These are phyloP conservation scores for Alectoria sarmentosa DNA, from an alignment of 495 filamentous ascomycete species.

Conservation along the genomic window DNA sequence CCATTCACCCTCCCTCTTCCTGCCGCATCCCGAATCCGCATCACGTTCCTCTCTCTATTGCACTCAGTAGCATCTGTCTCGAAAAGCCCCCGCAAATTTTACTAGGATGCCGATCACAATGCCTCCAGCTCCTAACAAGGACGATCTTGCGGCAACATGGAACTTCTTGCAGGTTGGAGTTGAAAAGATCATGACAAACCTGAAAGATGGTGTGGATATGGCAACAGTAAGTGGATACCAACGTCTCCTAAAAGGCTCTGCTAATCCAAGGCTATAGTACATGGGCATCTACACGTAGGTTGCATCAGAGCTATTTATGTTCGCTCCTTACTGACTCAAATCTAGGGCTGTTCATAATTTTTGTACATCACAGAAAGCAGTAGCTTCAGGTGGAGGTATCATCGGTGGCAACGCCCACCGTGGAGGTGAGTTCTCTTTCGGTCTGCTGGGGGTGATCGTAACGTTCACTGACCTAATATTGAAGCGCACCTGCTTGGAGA, in stretches of 20 bases:
- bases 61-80: background rate
- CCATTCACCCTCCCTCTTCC: background rate
- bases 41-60: background rate
- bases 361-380: constrained; percentile 94
- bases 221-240: constrained; percentile 53
- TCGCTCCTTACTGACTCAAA: constrained; percentile 24
- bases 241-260: constrained; percentile 20
- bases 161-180: constrained; percentile 79
- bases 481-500: constrained; percentile 89
- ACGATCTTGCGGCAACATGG: constrained; percentile 86
- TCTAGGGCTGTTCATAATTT: constrained; percentile 93
- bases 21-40: background rate
- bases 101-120: constrained; percentile 26
- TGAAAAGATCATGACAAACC: constrained; percentile 82
- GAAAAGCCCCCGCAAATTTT: background rate
- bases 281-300: constrained; percentile 95
- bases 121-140: constrained; percentile 53
- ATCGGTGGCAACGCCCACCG: constrained; percentile 57
- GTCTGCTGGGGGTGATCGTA: constrained; percentile 22
- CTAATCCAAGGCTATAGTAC: constrained; percentile 52
- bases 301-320: constrained; percentile 10
- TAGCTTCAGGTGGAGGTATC: constrained; percentile 39
- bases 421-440: constrained; percentile 55
- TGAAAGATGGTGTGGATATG: constrained; percentile 91
- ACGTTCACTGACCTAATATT: constrained; percentile 26